A percentile compares a stretch with the other conserved stretches of the same genome.
These are phyloP conservation scores for Suhomyces bribrorum DNA, from an alignment of 1,139 yeast species.

Conservation along the genomic window DNA sequence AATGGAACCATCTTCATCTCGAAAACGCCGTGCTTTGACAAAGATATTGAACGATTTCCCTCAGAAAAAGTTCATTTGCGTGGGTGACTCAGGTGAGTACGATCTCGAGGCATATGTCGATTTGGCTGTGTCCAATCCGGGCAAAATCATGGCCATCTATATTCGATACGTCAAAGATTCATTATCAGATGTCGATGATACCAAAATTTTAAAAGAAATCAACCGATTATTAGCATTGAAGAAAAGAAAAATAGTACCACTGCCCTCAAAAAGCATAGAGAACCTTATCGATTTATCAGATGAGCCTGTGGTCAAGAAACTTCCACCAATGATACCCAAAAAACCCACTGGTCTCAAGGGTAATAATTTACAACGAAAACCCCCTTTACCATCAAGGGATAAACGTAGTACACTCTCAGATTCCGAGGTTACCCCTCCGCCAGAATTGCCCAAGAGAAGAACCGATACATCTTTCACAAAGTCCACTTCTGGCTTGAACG, in stretches of 20 bases:
- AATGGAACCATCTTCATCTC: slow-evolving; percentile 82
- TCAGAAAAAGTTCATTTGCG: slow-evolving; percentile 68
- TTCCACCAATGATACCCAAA: slow-evolving; percentile 43
- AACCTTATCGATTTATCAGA: slow-evolving; percentile 42
- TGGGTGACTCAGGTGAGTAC: slow-evolving; percentile 96
- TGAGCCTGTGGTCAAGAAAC: slow-evolving; percentile 18
- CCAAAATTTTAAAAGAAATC: slow-evolving; percentile 39
- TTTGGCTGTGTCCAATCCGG: slow-evolving; percentile 61
- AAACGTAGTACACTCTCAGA: slow-evolving; percentile 9
- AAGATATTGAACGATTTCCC: slow-evolving; percentile 77
- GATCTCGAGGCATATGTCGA: slow-evolving; percentile 90
- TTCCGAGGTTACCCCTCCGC: slow-evolving; percentile 2
- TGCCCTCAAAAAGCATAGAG: slow-evolving; percentile 16
- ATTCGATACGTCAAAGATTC: slow-evolving; percentile 78
- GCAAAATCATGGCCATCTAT: slow-evolving; percentile 69
- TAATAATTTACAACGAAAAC: slow-evolving; percentile 18
- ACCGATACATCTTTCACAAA: not conserved
- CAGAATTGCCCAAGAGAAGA: slow-evolving; percentile 6
- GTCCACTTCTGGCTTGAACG: not conserved
- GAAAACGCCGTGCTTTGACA: slow-evolving; percentile 67
- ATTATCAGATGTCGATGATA: slow-evolving; percentile 56
- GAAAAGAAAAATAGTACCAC: slow-evolving; percentile 12
- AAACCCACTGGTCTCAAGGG: slow-evolving; percentile 41
- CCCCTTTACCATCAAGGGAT: slow-evolving; percentile 24
- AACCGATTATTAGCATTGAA: slow-evolving; percentile 20